A percentile compares a stretch with the other conserved stretches of the same genome.
These are phyloP conservation scores for Xylaria palmicola DNA, from an alignment of 495 filamentous ascomycete genomes.

Conservation along the genomic window DNA sequence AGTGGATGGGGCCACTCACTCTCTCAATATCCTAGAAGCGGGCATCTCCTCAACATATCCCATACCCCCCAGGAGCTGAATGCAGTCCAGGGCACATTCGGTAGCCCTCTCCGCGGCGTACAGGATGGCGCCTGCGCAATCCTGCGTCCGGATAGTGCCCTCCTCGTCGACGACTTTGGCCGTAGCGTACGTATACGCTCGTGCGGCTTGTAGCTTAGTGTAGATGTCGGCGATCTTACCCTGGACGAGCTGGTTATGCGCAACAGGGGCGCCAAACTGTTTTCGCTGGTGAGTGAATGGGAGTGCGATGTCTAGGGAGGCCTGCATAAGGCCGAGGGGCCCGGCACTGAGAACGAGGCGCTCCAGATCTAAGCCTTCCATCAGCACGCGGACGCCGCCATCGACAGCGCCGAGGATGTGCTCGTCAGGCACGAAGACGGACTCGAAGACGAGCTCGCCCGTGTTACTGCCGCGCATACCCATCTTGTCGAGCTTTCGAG, in stretches of 20 bases:
- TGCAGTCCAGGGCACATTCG: slow-evolving; percentile 83
- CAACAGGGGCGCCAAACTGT: slow-evolving; percentile 86
- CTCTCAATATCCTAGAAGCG: slow-evolving; percentile 78
- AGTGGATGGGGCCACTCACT: slow-evolving; percentile 43
- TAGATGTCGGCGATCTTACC: slow-evolving; percentile 97
- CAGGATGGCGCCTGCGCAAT: slow-evolving; percentile 92
- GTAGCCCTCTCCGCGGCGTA: slow-evolving; percentile 94
- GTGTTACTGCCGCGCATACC: slow-evolving; percentile 98
- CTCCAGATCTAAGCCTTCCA: slow-evolving; percentile 95
- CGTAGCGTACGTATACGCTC: slow-evolving; percentile 75
- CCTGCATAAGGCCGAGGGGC: slow-evolving; percentile 93
- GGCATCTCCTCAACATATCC: slow-evolving; percentile 96
- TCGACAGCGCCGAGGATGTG: slow-evolving; percentile 81
- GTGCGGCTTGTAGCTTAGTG: slow-evolving; percentile 79
- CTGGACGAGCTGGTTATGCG: slow-evolving; percentile 90
- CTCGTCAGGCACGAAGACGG: slow-evolving; percentile 82
- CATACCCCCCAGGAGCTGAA: slow-evolving; percentile 93
- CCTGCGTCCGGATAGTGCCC: slow-evolving; percentile 73
- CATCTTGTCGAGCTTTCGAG: slow-evolving; percentile 94
- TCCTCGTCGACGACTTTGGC: slow-evolving; percentile 73
- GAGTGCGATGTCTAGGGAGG: slow-evolving; percentile 79
- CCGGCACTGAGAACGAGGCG: slow-evolving; percentile 89
- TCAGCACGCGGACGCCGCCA: slow-evolving; percentile 83
- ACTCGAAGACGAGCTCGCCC: slow-evolving; percentile 88
- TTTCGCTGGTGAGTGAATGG: slow-evolving; percentile 87